Conservation (phyloP, 2,329 filamentous ascomycete species). For the Pseudocercospora crystallina region DNA sequence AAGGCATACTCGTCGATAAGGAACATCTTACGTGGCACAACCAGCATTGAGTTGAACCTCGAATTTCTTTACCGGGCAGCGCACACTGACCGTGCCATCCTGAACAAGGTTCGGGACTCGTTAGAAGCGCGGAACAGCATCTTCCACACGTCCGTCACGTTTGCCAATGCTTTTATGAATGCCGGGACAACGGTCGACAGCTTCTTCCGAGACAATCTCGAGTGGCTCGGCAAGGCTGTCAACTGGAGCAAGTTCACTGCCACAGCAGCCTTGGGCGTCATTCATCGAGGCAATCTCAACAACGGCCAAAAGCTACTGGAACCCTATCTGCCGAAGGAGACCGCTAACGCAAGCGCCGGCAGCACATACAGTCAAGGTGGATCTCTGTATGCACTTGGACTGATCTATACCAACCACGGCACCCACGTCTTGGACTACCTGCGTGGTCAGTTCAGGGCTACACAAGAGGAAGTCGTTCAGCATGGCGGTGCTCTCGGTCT, state of each 20-base stretch:
- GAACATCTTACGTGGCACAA: conserved; percentile 77
- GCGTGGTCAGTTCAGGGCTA: conserved; percentile 69
- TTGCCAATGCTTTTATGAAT: conserved; percentile 99
- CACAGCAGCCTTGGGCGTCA: conserved; percentile 91
- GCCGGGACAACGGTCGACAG: conserved; percentile 97
- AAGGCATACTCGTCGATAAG: conserved; percentile 59
- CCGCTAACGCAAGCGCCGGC: conserved; percentile 67
- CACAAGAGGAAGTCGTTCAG: conserved; percentile 89
- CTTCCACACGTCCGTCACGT: conserved; percentile 95
- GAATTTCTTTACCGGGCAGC: conserved; percentile 95
- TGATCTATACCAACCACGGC: conserved; percentile 97
- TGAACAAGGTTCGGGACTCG: conserved; percentile 96
- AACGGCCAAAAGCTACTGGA: conserved; percentile 92
- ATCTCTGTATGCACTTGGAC: conserved; percentile 88
- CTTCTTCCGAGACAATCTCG: conserved; percentile 96
- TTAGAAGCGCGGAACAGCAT: conserved; percentile 96
- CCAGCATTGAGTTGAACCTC: conserved; percentile 90
- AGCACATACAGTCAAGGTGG: conserved; percentile 96
- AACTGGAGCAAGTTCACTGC: conserved; percentile 99
- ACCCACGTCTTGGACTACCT: conserved; percentile 83
- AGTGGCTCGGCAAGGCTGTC: conserved; percentile 96
- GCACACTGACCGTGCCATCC: conserved; percentile 82
- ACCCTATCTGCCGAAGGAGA: conserved; percentile 83
- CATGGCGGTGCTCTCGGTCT: conserved; percentile 93
- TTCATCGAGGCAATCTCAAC: conserved; percentile 90